Evolutionary conservation across 2,329 filamentous ascomycete genomes (phyloP), one percentile per base, ranked within the genome.

Genomic region (Sporothrix pallida): DNA sequence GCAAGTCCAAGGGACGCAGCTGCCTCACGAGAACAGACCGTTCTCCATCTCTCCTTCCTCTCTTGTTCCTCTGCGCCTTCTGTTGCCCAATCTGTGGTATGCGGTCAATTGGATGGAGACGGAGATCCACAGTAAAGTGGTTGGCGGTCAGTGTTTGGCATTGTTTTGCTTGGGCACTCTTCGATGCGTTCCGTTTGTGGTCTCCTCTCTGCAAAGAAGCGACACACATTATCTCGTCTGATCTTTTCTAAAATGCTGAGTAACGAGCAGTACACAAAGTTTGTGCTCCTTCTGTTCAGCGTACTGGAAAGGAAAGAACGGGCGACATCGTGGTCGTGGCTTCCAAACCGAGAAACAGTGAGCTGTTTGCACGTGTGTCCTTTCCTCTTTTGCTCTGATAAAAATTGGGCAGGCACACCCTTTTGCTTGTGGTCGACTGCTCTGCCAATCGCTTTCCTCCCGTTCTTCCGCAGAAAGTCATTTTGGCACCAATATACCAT

Each of bases 361-460:
- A 65, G 1, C 44, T n/a, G 17, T 20, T 20, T 65, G 60, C 62
- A 44, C 62, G 62, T 67, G 62, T 44, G 62, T 8, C 20, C n/a
- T 20, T 67, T 48, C 62, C 62, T 46, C 42, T 67, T 20, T 26
- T 17, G 62, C n/a, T 20, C 62, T n/a, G 42, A 67, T 20, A 9
- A 46, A 67, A 26, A 67, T 67, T 67, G 62, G 62, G 62, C 62
- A 67, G 42, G 13, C 62, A 67, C 42, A 26, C 42, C 44, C 26
- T 20, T 31, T 8, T 42, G 23, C 10, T 46, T 26, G 60, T 44
- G 15, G n/a, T 20, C n/a, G 31, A 37, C 31, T 37, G 37, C 60
- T 42, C 58, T 46, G 44, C 62, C 62, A 67, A 48, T 67, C 62
- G 62, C 62, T 15, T 67, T 13, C 23, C 6, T 48, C 42, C 62